Base-by-base conservation (phyloP, 257 asterid genomes). In the Striga asiatica region DNA sequence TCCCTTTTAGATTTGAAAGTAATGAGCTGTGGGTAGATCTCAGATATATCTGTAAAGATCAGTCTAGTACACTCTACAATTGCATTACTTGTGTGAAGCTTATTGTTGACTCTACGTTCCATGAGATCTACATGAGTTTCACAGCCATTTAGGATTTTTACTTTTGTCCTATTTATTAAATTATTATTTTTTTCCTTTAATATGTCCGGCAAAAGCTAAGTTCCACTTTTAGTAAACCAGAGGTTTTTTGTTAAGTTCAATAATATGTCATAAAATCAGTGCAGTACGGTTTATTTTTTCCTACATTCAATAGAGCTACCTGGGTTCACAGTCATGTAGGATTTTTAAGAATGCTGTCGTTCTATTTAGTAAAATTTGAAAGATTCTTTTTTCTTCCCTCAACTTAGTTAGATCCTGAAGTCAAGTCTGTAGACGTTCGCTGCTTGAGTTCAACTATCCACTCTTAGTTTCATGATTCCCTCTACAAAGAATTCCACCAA, bases 291-390 rank as follows among this genome's bases (percentile, higher is more conserved):
- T n/a, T n/a, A n/a, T n/a, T n/a, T n/a, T n/a, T n/a, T n/a, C n/a
- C n/a, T n/a, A n/a, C n/a, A n/a, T n/a, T 58, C 11, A 18, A 11
- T n/a, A 25, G 8, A 34, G 10, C 12, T 25, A 38, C 38, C 10
- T 6, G 8, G 10, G 1, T 19, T 21, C 51, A 16, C 52, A 24
- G 11, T 21, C 43, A 62, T 16, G 20, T 23, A 3, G 18, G 27
- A 37, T 24, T 38, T 31, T 28, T 62, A n/a, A 2, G 58, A 39
- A 61, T 24, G 51, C 8, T 45, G 21, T n/a, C 52, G 45, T 62
- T 38, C 18, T 19, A 3, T 27, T 3, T 18, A 2, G 38, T 62
- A 10, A 5, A 5, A 35, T 22, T 23, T 21, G n/a, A 23, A 61
- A 10, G 39, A 1, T 6, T 13, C n/a, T 58, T 20, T 38, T 38